These are phyloP conservation scores for Fraxinus baroniana DNA, from an alignment of 305 asterid species.

Conservation along the genomic window DNA sequence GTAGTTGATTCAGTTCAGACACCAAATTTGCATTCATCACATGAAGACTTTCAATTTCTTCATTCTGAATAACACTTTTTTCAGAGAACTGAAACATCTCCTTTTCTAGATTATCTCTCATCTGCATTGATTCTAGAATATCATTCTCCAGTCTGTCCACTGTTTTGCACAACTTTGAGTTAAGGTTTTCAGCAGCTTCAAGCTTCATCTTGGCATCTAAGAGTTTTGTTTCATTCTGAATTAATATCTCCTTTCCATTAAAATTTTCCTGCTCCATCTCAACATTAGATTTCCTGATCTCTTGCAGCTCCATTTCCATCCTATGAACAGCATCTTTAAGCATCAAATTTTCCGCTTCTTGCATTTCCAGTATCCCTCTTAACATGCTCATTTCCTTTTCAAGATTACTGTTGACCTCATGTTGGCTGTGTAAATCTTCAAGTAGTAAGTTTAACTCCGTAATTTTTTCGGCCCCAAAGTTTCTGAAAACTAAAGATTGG, in stretches of 20 bases:
- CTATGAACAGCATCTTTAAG: slow-evolving; percentile 51
- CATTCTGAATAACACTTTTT: slow-evolving; percentile 39
- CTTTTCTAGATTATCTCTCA: slow-evolving; percentile 47
- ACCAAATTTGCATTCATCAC: slow-evolving; percentile 45
- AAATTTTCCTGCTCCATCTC: slow-evolving; percentile 50
- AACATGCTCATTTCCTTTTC: slow-evolving; percentile 41
- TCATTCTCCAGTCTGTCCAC: slow-evolving; percentile 54
- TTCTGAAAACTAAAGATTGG: slow-evolving; percentile 43
- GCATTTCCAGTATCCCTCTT: slow-evolving; percentile 49
- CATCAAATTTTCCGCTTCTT: slow-evolving; percentile 46
- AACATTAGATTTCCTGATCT: slow-evolving; percentile 44
- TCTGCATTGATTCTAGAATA: slow-evolving; percentile 45
- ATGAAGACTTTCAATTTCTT: slow-evolving; percentile 59
- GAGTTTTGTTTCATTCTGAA: slow-evolving; percentile 50
- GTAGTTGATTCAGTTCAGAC: slow-evolving; percentile 52
- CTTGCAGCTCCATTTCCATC: slow-evolving; percentile 56
- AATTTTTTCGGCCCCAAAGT: slow-evolving; percentile 48
- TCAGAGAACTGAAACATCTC: slow-evolving; percentile 52
- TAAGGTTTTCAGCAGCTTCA: slow-evolving; percentile 49
- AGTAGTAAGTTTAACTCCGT: slow-evolving; percentile 43
- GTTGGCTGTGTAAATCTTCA: slow-evolving; percentile 47
- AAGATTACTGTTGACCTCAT: slow-evolving; percentile 36
- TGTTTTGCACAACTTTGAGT: slow-evolving; percentile 44
- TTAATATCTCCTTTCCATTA: slow-evolving; percentile 39
- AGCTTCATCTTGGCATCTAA: slow-evolving; percentile 52